Base-by-base conservation (phyloP, 345 rosid species). In the Psidium friedrichsthalianum region DNA sequence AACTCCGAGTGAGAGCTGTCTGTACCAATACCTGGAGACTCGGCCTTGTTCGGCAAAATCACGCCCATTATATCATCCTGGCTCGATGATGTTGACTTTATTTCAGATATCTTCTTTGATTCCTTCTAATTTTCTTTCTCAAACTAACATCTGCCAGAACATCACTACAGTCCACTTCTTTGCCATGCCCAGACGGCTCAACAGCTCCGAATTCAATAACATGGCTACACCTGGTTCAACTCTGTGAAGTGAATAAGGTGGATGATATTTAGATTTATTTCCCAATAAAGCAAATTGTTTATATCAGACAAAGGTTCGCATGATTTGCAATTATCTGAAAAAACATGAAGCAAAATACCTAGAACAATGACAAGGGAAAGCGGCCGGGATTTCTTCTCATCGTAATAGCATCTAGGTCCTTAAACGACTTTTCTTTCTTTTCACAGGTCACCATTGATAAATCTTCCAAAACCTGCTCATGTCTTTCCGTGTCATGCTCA, bases 31-130 rank as follows among this genome's bases (percentile, higher is more conserved):
- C 88, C 88, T 84, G 74, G 92, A 85, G 82, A 84, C 52, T 85
- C 90, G 69, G 86, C 87, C 87, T 83, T 86, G 74, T 55, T 82
- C 32, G 51, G 88, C 82, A 85, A 86, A 64, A 59, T 57, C 83
- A 57, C 61, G 85, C 85, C 88, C 74, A 88, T 69, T 84, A 86
- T 59, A 69, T 87, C 87, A 87, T 83, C 90, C 87, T 92, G 90
- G 82, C 89, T 82, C 55, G 87, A 88, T 5, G 86, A 47, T 56
- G 89, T 51, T 83, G 88, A 89, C 92, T 89, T 91, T 83, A 92
- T 90, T 89, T 91, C 92, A 47, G 99, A 94, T 89, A 91, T 89
- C 84, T 92, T 94, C 89, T 88, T 95, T 42, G 95, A 94, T 90
- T 94, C 90, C 92, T 93, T 80, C 89, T 92, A 56, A 88, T 88